Evolutionary conservation across 1,284 basidiomycete species (phyloP), one percentile per base, ranked within the genome.

Genomic region (Golubevia sp.): DNA sequence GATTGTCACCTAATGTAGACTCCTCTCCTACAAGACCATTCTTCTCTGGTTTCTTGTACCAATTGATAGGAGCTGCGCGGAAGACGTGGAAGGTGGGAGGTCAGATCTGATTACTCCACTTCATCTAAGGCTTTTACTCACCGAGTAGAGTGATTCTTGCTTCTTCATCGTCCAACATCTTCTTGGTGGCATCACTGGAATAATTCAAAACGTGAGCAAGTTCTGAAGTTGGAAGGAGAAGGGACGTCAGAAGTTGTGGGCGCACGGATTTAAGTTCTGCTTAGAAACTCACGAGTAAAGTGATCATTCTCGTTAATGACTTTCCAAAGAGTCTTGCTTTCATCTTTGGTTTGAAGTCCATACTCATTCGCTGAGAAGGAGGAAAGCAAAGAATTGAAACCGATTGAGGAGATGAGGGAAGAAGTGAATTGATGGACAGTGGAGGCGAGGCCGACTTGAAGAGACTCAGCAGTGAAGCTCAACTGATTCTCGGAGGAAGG

Each of bases 191-290:
- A 56, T 73, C 67, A 49, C 66, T 66, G 25, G 70, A 68, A 56
- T 77, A 77, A 58, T 75, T 77, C 67, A 74, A 67, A 25, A 73
- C 55, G 56, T 74, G 71, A 18, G 71, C 69, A 30, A 77, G 64
- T 52, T 72, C 24, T 25, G 51, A 30, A n/a, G 2, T 25, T 11
- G 18, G 24, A 53, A 30, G 13, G 51, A 53, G 51, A 30, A n/a
- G n/a, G 27, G n/a, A 15, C 27, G n/a, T 11, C 51, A 53, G 24
- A 25, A 53, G 24, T 30, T 11, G 24, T 15, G 24, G 24, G 18
- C 24, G 11, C n/a, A 25, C 20, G 51, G 18, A n/a, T 15, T 23
- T 18, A 49, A 18, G 48, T 18, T 49, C 48, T 18, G 38, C 18
- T 18, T 8, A 44, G 18, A 18, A 44, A 44, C 38, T 44, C 18